A percentile compares a stretch with the other conserved stretches of the same genome.
These are phyloP conservation scores for Paramecium primaurelia DNA, from an alignment of 73 alveolate species.

Conservation along the genomic window DNA sequence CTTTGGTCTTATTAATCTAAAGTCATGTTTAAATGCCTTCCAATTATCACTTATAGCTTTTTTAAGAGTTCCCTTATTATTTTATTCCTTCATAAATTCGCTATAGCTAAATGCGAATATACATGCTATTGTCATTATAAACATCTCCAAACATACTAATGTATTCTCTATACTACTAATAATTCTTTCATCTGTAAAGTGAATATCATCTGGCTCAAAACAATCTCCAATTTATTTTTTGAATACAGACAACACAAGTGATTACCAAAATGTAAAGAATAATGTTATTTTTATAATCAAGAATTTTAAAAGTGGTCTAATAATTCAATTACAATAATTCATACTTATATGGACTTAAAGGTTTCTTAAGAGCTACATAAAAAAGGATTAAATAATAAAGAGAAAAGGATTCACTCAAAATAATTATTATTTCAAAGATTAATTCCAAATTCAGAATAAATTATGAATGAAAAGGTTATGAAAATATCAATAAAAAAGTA, in stretches of 20 bases:
- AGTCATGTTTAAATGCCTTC: constrained; percentile 56
- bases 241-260: not conserved
- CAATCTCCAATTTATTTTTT: constrained; percentile 25
- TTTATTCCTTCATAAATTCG: not conserved
- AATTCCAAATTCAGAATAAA: not conserved
- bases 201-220: not conserved
- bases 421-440: not conserved
- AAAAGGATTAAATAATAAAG: constrained; percentile 50
- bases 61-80: not conserved
- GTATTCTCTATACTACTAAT: constrained; percentile 45
- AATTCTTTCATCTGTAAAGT: constrained; percentile 37
- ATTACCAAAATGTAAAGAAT: constrained; percentile 60
- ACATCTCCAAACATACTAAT: constrained; percentile 58
- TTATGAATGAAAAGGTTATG: not conserved
- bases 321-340: not conserved
- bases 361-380: constrained; percentile 56
- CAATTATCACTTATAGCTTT: constrained; percentile 48
- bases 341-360: constrained; percentile 45
- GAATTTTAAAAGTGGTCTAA: constrained; percentile 48
- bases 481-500: not conserved
- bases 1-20: constrained; percentile 55
- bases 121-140: constrained; percentile 51
- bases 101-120: constrained; percentile 39
- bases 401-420: constrained; percentile 53
- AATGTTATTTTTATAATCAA: constrained; percentile 47